Evolutionary conservation across 805 yeast genomes (phyloP).

Genomic region (Lachancea dasiensis): DNA sequence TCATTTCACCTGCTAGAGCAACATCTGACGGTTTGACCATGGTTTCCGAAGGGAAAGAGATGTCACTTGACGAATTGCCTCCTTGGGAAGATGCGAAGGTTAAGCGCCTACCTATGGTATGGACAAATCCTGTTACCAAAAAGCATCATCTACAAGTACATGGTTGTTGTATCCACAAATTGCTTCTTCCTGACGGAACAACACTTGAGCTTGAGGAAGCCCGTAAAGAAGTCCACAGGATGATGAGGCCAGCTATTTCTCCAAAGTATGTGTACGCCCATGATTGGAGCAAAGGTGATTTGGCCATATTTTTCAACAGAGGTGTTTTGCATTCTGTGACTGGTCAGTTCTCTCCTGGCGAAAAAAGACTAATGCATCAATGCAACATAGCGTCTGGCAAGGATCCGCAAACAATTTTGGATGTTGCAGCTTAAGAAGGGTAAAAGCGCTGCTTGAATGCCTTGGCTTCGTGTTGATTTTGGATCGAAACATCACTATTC

Average conservation of each 20-base stretch:
- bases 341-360: constrained; percentile 76
- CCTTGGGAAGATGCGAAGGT: constrained; percentile 76
- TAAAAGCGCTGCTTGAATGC: neutral
- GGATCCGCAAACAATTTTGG: constrained; percentile 43
- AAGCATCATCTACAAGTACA: constrained; percentile 81
- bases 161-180: constrained; percentile 75
- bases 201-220: constrained; percentile 64
- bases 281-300: constrained; percentile 77
- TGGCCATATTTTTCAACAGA: constrained; percentile 79
- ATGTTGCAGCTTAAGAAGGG: neutral
- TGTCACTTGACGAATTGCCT: constrained; percentile 61
- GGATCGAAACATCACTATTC: too few relatives aligned
- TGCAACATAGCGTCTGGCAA: constrained; percentile 82
- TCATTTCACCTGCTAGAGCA: constrained; percentile 72
- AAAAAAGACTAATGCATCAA: constrained; percentile 85
- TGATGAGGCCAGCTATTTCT: constrained; percentile 82
- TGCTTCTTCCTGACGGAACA: constrained; percentile 51
- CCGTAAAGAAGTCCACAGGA: constrained; percentile 58
- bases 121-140: constrained; percentile 87
- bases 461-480: too few relatives aligned
- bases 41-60: constrained; percentile 73
- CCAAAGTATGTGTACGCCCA: constrained; percentile 74
- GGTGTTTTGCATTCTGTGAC: constrained; percentile 93
- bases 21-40: constrained; percentile 83
- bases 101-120: constrained; percentile 76